These are phyloP conservation scores for Aspergillus aculeatus DNA, from an alignment of 2,329 filamentous ascomycete species.

Conservation along the genomic window DNA sequence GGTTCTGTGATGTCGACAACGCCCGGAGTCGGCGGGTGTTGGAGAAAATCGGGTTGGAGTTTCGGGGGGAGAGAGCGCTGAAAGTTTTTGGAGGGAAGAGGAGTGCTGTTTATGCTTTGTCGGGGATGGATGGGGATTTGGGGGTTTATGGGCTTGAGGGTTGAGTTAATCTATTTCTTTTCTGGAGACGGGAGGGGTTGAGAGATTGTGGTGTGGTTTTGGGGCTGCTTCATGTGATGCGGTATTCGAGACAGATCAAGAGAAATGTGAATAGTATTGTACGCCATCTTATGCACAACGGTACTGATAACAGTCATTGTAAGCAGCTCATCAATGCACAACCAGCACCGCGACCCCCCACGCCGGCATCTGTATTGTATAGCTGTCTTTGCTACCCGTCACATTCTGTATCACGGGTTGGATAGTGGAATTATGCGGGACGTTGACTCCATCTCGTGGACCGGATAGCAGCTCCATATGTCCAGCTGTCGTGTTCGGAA, in stretches of 20 bases:
- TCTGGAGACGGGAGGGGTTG: neutral
- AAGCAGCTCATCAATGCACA: conserved; percentile 7
- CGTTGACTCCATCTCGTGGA: conserved; percentile 19
- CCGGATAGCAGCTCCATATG: conserved; percentile 27
- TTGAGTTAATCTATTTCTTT: neutral
- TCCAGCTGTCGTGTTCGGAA: conserved; percentile 24
- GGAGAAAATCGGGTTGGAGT: conserved; percentile 2
- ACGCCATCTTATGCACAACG: too few relatives aligned
- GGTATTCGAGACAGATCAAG: too few relatives aligned
- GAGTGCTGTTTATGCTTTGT: neutral
- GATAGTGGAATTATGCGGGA: conserved; percentile 20
- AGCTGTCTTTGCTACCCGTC: conserved; percentile 15
- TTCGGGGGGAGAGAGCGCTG: neutral
- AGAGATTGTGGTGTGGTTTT: too few relatives aligned
- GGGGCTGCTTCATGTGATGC: too few relatives aligned
- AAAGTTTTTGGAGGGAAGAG: neutral
- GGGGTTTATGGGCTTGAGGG: conserved; percentile 11
- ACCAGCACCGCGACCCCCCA: conserved; percentile 28
- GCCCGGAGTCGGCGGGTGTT: neutral
- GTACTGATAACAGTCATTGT: too few relatives aligned
- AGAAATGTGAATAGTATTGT: neutral
- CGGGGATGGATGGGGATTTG: conserved; percentile 2
- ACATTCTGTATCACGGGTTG: conserved; percentile 15
- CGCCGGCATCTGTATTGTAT: conserved; percentile 22
- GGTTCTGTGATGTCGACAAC: neutral